A percentile compares a stretch with the other conserved stretches of the same genome.
Conservation (phyloP, 805 yeast genomes). For the Nakazawaea wyomingensis region DNA sequence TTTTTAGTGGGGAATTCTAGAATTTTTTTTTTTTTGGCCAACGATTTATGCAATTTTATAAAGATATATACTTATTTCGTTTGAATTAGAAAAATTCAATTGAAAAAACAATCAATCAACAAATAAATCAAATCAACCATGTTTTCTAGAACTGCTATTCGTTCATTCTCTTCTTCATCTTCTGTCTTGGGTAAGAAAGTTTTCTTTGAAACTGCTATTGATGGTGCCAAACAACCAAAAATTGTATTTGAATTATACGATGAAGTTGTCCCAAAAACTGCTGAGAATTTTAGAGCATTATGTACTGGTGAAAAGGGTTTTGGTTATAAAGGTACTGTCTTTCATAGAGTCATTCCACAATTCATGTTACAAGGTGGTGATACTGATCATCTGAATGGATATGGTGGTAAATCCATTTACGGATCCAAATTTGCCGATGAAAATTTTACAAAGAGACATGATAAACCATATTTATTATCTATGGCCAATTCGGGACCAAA, state of each 20-base stretch:
- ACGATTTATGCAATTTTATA: too few relatives aligned
- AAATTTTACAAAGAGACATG: conserved; percentile 70
- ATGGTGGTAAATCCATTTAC: conserved; percentile 88
- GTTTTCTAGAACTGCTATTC: conserved; percentile 29
- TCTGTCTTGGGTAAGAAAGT: conserved; percentile 46
- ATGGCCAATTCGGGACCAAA: conserved; percentile 95
- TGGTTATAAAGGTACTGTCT: conserved; percentile 79
- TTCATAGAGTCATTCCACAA: conserved; percentile 96
- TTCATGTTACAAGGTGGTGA: conserved; percentile 98
- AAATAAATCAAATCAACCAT: conserved; percentile 12
- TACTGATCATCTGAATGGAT: conserved; percentile 80
- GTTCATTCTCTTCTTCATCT: conserved; percentile 47
- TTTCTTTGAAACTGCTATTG: conserved; percentile 51
- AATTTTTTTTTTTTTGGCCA: neutral
- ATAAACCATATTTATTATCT: conserved; percentile 74
- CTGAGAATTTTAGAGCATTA: conserved; percentile 76
- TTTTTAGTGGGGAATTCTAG: too few relatives aligned
- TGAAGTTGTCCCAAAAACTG: conserved; percentile 61
- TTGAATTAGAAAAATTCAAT: neutral
- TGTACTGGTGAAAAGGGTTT: conserved; percentile 93
- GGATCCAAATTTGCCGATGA: conserved; percentile 58
- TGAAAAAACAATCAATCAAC: neutral
- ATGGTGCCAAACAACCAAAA: conserved; percentile 43
- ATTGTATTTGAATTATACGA: conserved; percentile 28
- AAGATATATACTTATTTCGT: too few relatives aligned